Conservation (phyloP, 2,329 filamentous ascomycete genomes). For the Diaporthe velutina region DNA sequence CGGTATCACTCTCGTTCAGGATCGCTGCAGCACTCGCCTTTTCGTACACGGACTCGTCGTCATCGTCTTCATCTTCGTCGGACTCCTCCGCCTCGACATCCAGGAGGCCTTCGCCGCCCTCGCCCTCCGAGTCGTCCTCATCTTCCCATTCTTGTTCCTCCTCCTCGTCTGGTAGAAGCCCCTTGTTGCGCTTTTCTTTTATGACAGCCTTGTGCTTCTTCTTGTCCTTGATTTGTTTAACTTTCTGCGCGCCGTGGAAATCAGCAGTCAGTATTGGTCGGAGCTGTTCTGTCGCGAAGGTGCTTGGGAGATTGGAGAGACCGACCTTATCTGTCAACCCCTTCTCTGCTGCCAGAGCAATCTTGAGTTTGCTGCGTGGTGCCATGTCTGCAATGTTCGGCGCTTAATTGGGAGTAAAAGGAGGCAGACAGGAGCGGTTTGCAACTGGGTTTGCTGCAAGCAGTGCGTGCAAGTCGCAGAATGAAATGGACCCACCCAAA, state of each 20-base stretch:
- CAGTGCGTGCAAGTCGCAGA: slow-evolving; percentile 33
- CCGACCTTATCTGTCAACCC: slow-evolving; percentile 57
- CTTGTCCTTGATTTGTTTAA: slow-evolving; percentile 64
- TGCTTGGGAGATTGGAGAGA: background rate
- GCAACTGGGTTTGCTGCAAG: slow-evolving; percentile 19
- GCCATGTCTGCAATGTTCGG: slow-evolving; percentile 32
- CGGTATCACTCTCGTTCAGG: slow-evolving; percentile 72
- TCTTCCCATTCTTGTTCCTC: slow-evolving; percentile 50
- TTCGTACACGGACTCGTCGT: slow-evolving; percentile 43
- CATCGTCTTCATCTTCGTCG: slow-evolving; percentile 48
- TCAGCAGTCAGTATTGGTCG: background rate
- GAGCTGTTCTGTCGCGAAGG: slow-evolving; percentile 2
- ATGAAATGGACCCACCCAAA: slow-evolving; percentile 36
- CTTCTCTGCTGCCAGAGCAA: slow-evolving; percentile 68
- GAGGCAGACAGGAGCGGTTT: background rate
- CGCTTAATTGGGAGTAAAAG: slow-evolving; percentile 1
- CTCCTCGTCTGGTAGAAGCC: slow-evolving; percentile 43
- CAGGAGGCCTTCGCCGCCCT: slow-evolving; percentile 42
- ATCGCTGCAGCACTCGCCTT: slow-evolving; percentile 50
- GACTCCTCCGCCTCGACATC: slow-evolving; percentile 43
- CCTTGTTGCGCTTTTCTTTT: slow-evolving; percentile 55
- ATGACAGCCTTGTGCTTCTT: slow-evolving; percentile 58
- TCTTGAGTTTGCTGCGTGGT: slow-evolving; percentile 60
- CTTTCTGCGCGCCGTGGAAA: slow-evolving; percentile 20
- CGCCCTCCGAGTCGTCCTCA: slow-evolving; percentile 52